Evolutionary conservation across 2,329 filamentous ascomycete species (phyloP).

Genomic region (Aureobasidium pullulans): DNA sequence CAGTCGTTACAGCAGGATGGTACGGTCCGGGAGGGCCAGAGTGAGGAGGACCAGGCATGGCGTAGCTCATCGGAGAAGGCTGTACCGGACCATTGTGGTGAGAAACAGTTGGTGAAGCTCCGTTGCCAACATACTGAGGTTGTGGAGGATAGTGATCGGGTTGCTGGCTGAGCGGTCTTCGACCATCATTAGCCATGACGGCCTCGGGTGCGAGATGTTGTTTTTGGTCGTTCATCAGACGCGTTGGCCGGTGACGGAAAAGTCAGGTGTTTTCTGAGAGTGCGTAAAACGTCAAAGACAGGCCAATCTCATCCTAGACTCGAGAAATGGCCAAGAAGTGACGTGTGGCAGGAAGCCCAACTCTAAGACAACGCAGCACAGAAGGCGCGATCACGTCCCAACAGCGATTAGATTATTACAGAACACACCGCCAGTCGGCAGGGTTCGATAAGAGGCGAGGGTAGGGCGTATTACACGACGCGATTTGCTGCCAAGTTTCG

Average conservation of each 20-base stretch:
- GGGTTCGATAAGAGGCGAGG: neutral
- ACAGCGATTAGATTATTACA: neutral
- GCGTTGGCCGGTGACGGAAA: neutral
- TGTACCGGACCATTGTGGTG: constrained; percentile 10
- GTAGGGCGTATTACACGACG: constrained; percentile 1
- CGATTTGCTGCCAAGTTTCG: constrained; percentile 4
- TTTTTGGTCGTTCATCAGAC: constrained; percentile 9
- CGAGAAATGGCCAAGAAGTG: neutral
- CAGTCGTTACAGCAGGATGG: constrained; percentile 1
- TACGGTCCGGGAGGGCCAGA: neutral
- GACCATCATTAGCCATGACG: constrained; percentile 3
- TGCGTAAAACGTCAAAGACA: neutral
- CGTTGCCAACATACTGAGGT: constrained; percentile 4
- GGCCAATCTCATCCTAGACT: neutral
- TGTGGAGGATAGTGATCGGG: constrained; percentile 9
- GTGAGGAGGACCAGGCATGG: constrained; percentile 4
- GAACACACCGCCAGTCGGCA: constrained; percentile 1
- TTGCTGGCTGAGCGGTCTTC: constrained; percentile 3
- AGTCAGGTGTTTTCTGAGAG: neutral
- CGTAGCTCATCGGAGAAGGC: constrained; percentile 8
- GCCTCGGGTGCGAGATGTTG: constrained; percentile 6
- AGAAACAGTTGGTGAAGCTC: constrained; percentile 5
- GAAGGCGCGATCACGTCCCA: neutral
- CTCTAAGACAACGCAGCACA: constrained; percentile 4
- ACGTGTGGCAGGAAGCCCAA: constrained; percentile 7